phyloP scores from a whole-genome alignment of 2,329 filamentous ascomycete genomes.

The Fusarium agapanthi region DNA sequence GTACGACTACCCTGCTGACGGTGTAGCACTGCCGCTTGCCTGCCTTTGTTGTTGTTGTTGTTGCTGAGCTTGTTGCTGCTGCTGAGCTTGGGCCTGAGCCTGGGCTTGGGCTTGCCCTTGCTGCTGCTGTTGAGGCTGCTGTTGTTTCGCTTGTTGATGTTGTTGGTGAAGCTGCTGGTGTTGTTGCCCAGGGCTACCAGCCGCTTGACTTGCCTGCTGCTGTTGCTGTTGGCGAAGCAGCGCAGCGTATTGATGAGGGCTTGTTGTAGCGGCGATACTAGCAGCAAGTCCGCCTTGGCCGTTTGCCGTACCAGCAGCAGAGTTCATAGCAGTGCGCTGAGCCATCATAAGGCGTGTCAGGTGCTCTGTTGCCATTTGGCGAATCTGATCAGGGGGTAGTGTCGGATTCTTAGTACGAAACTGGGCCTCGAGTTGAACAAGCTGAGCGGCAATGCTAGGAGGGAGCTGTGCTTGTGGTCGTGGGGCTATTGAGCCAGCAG shows the following conservation, averaged over 20 bases:
- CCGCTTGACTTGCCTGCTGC: constrained; percentile 49
- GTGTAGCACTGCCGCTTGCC: constrained; percentile 52
- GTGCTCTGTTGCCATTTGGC: constrained; percentile 61
- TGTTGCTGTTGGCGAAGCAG: constrained; percentile 67
- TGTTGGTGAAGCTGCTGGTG: constrained; percentile 41
- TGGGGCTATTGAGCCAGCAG: constrained; percentile 56
- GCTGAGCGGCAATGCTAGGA: constrained; percentile 57
- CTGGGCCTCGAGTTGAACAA: constrained; percentile 61
- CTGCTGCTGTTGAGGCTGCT: constrained; percentile 33
- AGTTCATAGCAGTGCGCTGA: constrained; percentile 63
- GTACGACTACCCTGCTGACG: constrained; percentile 44
- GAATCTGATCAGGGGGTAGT: constrained; percentile 58
- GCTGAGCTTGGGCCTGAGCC: constrained; percentile 5
- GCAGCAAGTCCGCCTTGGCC: constrained; percentile 59
- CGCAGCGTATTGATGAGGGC: constrained; percentile 68
- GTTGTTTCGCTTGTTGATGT: constrained; percentile 38
- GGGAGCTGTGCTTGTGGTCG: constrained; percentile 55
- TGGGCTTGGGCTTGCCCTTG: background rate
- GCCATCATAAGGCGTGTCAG: constrained; percentile 58
- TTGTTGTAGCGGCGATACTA: constrained; percentile 57
- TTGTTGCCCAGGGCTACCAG: constrained; percentile 42
- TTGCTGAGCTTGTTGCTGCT: constrained; percentile 26
- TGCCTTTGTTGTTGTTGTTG: constrained; percentile 44
- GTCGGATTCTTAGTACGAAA: constrained; percentile 62
- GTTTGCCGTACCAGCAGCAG: constrained; percentile 58